These are phyloP conservation scores for Penicillium fuscoglaucum DNA, from an alignment of 2,329 filamentous ascomycete genomes.

Conservation along the genomic window DNA sequence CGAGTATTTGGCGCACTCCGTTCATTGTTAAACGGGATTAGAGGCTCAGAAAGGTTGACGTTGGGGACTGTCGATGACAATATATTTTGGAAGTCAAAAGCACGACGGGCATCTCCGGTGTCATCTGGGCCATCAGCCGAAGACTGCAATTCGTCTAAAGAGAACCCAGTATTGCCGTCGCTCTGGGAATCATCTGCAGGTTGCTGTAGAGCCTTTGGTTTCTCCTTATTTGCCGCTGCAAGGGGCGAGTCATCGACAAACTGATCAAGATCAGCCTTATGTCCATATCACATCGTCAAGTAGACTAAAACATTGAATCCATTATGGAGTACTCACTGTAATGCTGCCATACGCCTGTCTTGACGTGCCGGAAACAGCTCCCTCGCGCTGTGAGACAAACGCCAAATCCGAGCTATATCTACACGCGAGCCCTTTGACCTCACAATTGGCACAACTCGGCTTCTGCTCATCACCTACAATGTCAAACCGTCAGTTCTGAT, in stretches of 20 bases:
- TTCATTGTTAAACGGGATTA: neutral
- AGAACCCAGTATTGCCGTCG: neutral
- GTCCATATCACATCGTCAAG: neutral
- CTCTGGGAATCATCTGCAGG: neutral
- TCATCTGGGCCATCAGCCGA: conserved; percentile 1
- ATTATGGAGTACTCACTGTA: conserved; percentile 14
- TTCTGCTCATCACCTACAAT: conserved; percentile 28
- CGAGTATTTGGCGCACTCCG: neutral
- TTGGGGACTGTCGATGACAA: neutral
- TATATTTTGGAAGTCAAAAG: conserved; percentile 1
- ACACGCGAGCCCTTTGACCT: conserved; percentile 26
- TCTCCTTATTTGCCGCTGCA: conserved; percentile 7
- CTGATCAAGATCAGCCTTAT: conserved; percentile 2
- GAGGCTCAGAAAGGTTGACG: neutral
- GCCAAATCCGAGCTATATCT: conserved; percentile 27
- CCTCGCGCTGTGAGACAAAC: conserved; percentile 21
- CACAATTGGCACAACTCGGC: conserved; percentile 27
- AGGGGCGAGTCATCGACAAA: conserved; percentile 25
- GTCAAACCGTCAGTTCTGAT: neutral
- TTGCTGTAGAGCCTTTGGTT: neutral
- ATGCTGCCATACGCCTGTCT: conserved; percentile 20
- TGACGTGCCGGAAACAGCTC: neutral
- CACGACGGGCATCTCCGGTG: neutral
- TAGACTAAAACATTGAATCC: neutral
- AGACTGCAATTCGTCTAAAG: conserved; percentile 1